Conservation (phyloP, 805 yeast genomes). For the Sugiyamaella marilandica region DNA sequence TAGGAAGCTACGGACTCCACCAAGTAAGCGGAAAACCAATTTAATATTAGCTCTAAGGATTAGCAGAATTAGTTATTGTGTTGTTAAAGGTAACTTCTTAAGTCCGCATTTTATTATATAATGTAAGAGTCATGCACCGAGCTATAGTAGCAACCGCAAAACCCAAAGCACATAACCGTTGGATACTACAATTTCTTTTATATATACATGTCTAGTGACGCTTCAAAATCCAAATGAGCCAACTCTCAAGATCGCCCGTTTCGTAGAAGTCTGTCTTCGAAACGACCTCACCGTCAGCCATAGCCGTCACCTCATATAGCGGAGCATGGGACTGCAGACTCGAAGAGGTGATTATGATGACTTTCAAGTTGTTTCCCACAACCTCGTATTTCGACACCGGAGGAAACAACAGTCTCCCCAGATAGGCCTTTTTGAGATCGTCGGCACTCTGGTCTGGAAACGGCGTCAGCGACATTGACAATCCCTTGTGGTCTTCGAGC, state of each 20-base stretch:
- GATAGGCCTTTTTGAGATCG: constrained; percentile 7
- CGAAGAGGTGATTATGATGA: constrained; percentile 22
- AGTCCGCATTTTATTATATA: too few species aligned
- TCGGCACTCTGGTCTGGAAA: constrained; percentile 6
- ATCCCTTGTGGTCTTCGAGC: constrained; percentile 17
- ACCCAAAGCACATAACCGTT: too few species aligned
- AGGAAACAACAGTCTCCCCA: constrained; percentile 23
- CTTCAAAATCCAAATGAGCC: constrained; percentile 32
- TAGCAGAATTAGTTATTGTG: too few species aligned
- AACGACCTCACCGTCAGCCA: constrained; percentile 7
- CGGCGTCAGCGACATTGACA: constrained; percentile 13
- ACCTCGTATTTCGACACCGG: constrained; percentile 21
- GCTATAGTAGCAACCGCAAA: too few species aligned
- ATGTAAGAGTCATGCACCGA: too few species aligned
- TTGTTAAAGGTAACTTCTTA: too few species aligned
- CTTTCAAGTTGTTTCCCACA: constrained; percentile 7
- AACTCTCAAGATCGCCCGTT: constrained; percentile 33
- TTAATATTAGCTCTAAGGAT: too few species aligned
- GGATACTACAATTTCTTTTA: too few species aligned
- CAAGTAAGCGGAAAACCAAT: too few species aligned
- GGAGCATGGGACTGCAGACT: constrained; percentile 24
- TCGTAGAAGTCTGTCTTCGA: constrained; percentile 29
- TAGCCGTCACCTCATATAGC: constrained; percentile 21
- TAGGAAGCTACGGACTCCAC: too few species aligned
- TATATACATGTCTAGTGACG: neutral